Evolutionary conservation across 2,329 filamentous ascomycete species (phyloP), one percentile per base, ranked within the genome.

Genomic region (Microthyrium microscopicum): DNA sequence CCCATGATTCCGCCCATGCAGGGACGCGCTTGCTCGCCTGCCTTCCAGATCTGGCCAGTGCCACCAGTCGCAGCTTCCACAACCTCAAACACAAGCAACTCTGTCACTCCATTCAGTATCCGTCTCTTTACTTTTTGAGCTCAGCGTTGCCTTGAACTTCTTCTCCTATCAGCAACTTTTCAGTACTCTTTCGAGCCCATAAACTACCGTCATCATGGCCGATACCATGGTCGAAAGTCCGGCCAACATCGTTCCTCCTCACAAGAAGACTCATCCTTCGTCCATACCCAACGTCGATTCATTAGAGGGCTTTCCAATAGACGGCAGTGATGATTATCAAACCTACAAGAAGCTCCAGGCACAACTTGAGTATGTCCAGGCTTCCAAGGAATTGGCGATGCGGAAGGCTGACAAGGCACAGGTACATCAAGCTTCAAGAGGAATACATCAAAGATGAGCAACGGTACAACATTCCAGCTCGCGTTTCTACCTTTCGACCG

Each of bases 381-480:
- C n/a, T n/a, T n/a, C n/a, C n/a, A n/a, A n/a, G n/a, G n/a, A n/a
- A 25, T 13, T 9, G 73, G 54, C 24, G 17, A 24, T 29, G 40
- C 51, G 58, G 41, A 49, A 39, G 27, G 25, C 39, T 41, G 21
- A 28, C 6, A 12, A 83, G 77, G 56, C 82, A 92, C 58, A 93
- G 95, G 55, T n/a, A n/a, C n/a, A n/a, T n/a, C n/a, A 83, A 94
- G 60, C 70, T 98, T 47, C 89, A 98, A 62, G 89, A 98, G 61
- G 89, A 98, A 57, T 98, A 98, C 60, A 98, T 98, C 73, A 98
- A 98, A 65, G 89, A 98, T 73, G 89, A 98, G 67, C 89, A 98
- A 64, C 77, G 82, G 78, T 80, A 59, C 35, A 53, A 39, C 25
- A 12, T 16, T 8, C 9, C 19, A 17, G 21, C 22, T 19, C 20